A percentile compares a stretch with the other conserved stretches of the same genome.
Evolutionary conservation across 768 basidiomycete species (phyloP).

Genomic region (Wakefieldia striispora): DNA sequence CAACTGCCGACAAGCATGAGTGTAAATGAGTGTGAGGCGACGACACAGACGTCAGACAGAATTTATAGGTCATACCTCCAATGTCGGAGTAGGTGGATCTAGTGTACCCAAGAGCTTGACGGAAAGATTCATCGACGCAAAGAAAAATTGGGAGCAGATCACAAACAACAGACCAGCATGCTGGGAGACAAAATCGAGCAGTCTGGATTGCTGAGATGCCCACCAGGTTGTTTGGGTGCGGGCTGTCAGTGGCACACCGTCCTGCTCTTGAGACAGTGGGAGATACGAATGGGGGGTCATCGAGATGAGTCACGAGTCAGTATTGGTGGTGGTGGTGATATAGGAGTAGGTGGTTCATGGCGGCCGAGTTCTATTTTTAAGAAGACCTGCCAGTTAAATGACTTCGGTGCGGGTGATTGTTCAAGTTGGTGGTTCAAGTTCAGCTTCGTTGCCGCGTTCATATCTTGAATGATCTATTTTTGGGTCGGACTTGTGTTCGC

Average conservation of each 20-base stretch:
- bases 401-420: too few species aligned
- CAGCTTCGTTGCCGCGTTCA: too few species aligned
- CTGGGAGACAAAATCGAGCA: constrained; percentile 13
- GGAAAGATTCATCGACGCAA: constrained; percentile 57
- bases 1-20: constrained; percentile 33
- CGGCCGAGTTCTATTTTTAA: too few species aligned
- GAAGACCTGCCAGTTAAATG: too few species aligned
- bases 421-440: too few species aligned
- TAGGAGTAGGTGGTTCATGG: too few species aligned
- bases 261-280: not conserved
- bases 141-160: constrained; percentile 54
- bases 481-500: too few species aligned
- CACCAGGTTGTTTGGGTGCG: too few species aligned
- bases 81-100: constrained; percentile 54
- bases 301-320: too few species aligned
- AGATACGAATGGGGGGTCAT: not conserved
- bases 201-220: not conserved
- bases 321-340: too few species aligned
- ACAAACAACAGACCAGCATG: constrained; percentile 65
- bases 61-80: constrained; percentile 44
- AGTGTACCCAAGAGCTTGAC: constrained; percentile 62
- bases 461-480: too few species aligned
- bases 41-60: not conserved
- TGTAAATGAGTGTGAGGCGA: not conserved
- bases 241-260: not conserved